Conservation (phyloP, 257 asterid species). For the Solanum pinnatisectum region DNA sequence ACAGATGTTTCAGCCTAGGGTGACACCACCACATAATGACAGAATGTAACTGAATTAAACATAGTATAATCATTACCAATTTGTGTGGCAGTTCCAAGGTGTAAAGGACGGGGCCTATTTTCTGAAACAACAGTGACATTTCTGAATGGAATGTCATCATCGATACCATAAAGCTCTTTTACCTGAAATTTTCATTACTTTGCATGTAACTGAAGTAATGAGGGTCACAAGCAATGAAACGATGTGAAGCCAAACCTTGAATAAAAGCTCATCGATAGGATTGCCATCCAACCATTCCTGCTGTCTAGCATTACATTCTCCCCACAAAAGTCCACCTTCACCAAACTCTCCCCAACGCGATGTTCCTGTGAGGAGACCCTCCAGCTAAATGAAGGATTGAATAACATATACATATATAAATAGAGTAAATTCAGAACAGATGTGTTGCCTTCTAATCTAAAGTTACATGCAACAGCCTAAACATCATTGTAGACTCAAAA, state of each 20-base stretch:
- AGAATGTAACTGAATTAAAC: neutral
- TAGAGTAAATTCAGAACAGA: neutral
- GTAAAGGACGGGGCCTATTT: conserved; percentile 79
- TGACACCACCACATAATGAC: neutral
- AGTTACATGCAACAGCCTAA: neutral
- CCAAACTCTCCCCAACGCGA: conserved; percentile 98
- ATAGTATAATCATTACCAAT: conserved; percentile 45
- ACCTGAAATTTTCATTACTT: conserved; percentile 44
- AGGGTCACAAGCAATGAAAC: neutral
- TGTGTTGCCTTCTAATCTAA: neutral
- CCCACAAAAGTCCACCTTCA: conserved; percentile 97
- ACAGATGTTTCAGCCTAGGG: neutral
- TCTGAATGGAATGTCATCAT: conserved; percentile 58
- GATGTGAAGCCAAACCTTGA: conserved; percentile 40
- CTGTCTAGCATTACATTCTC: conserved; percentile 78
- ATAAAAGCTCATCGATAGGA: conserved; percentile 56
- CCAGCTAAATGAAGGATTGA: conserved; percentile 2
- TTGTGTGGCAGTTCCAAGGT: conserved; percentile 96
- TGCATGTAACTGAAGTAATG: neutral
- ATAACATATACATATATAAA: neutral
- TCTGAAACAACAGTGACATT: conserved; percentile 79
- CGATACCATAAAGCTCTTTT: conserved; percentile 86
- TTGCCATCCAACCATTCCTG: conserved; percentile 84
- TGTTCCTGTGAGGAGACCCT: conserved; percentile 54
- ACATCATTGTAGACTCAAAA: neutral